Evolutionary conservation across 208 protist genomes (phyloP).

Genomic region (Crithidia bombi): DNA sequence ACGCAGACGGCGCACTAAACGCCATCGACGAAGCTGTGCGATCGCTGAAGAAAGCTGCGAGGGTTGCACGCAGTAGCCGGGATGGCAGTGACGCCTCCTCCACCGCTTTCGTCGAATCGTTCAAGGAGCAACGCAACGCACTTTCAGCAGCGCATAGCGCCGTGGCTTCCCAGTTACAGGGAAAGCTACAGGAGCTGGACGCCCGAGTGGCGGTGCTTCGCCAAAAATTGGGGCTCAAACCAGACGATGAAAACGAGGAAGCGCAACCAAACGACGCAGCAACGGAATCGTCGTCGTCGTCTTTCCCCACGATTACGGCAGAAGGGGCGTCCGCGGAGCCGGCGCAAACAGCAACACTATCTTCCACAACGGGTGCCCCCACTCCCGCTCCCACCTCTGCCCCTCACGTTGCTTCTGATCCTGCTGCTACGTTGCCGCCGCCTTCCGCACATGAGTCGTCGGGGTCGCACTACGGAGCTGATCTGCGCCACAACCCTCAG

Average conservation of each 20-base stretch:
- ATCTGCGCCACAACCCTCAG: not conserved
- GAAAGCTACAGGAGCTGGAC: conserved; percentile 16
- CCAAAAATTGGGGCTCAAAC: not conserved
- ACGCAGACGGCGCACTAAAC: conserved; percentile 7
- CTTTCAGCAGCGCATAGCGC: conserved; percentile 7
- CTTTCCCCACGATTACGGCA: not conserved
- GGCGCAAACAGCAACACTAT: not conserved
- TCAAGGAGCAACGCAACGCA: conserved; percentile 1
- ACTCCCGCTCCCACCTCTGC: not conserved
- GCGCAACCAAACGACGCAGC: not conserved
- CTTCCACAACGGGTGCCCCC: not conserved
- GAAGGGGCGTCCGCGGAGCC: not conserved
- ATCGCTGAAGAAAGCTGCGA: conserved; percentile 10
- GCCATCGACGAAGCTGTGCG: conserved; percentile 18
- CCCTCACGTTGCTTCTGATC: not conserved
- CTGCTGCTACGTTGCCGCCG: not conserved
- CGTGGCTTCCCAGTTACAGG: not conserved
- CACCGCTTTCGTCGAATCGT: not conserved
- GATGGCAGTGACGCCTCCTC: not conserved
- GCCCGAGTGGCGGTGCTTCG: conserved; percentile 3
- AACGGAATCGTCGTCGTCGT: not conserved
- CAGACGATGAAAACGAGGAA: not conserved
- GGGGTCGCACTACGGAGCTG: not conserved
- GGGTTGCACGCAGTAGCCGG: not conserved
- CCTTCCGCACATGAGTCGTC: no score